Evolutionary conservation across 371 early-diverging fungal species (phyloP), one percentile per base, ranked within the genome.

Genomic region (Funneliformis caledonium): DNA sequence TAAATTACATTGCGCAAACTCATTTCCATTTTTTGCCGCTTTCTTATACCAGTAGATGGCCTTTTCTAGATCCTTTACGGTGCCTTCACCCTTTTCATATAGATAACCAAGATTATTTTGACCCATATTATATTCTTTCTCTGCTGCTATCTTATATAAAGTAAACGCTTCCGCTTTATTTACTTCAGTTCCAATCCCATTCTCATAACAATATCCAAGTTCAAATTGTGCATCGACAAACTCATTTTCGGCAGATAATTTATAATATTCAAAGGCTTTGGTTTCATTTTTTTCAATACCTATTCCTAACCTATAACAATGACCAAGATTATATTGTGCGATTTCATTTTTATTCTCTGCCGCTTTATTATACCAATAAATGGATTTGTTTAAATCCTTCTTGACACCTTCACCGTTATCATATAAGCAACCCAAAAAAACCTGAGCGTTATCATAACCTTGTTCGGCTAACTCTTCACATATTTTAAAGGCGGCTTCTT

Each of bases 181-280:
- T 74, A 88, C 85, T 42, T 83, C 83, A 7, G 96, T 91, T 9
- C 94, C 96, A 76, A 90, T 90, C 19, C 95, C 96, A 82, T 93
- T 88, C 26, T 26, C 26, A 26, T 26, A 26, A 26, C 37, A 37
- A 37, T 37, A 37, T 37, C 37, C 37, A 3, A 37, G 37, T 37
- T 37, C 2, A 37, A 37, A 37, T 37, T 37, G 37, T 37, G 37
- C 37, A 2, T 2, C 37, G 2, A 37, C 37, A 37, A 2, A 37
- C 3, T 37, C 37, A 1, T 37, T 37, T 37, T 37, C 37, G 37
- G 3, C 37, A 3, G 37, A 37, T 37, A 37, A 3, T 37, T 37
- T 37, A 37, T 37, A 37, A 37, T 37, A 37, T 37, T 37, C 37
- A 37, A 37, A 37, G 37, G 37, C 37, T 37, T 37, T 37, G 37